Base-by-base conservation (phyloP, 179 eudicot species). In the Spergularia azorica region DNA sequence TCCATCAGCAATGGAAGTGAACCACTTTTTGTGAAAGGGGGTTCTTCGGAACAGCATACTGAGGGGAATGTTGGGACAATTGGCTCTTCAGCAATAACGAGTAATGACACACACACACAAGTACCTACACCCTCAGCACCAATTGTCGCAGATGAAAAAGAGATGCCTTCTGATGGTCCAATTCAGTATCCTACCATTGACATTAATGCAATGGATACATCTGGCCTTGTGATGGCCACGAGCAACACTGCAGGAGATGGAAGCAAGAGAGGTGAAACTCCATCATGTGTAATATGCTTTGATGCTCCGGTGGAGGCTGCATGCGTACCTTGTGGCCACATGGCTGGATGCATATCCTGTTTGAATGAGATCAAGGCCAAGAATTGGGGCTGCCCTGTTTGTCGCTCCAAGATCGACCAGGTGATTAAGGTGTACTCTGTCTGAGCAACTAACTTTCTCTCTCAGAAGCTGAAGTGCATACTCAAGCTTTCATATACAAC, bases 271-370 rank as follows among this genome's bases (percentile, higher is more conserved):
- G 91, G 75, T 13, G 74, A 46, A 69, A 83, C 88, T 74, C 83
- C 94, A 2, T 84, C 94, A 3, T 95, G 99, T 86, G 93, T 86
- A 32, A 88, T 95, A 85, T 95, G 99, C 83, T 88, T 95, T 68
- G 98, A 95, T 84, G 98, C 96, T 39, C 91, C 91, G 0, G 88
- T 89, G 6, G 99, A 95, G 81, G 98, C 94, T 58, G 98, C 92
- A 58, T 95, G 99, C 55, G 85, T 95, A 3, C 99, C 99, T 3
- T 95, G 99, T 73, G 99, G 99, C 17, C 99, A 95, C 82, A 86
- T 95, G 99, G 94, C 91, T 72, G 99, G 99, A 39, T 95, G 99
- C 86, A 90, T 95, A 89, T 83, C 94, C 11, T 95, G 99, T 85
- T 86, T 95, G 89, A 89, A 78, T 70, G 98, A 91, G 79, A 79